phyloP scores from a whole-genome alignment of 768 basidiomycete species.

The Mycena venus region DNA sequence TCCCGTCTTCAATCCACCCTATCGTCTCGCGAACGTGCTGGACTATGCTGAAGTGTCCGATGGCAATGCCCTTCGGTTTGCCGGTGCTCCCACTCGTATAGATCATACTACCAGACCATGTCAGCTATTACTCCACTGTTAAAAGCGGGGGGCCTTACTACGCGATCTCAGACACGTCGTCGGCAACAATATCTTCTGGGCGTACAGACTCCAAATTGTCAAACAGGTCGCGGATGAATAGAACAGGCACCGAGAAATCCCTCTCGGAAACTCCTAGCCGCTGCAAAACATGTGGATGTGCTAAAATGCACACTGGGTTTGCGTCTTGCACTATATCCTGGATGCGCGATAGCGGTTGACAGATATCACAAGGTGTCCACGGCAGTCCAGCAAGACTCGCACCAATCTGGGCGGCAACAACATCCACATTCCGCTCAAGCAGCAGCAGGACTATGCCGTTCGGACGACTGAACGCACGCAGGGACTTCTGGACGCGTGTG shows the following conservation, averaged over 20 bases:
- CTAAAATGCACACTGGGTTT: background rate
- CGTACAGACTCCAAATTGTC: background rate
- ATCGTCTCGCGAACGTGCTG: background rate
- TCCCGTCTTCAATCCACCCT: background rate
- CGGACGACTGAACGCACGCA: background rate
- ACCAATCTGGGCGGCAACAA: background rate
- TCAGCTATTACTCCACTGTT: background rate
- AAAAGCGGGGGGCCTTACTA: background rate
- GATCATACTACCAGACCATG: background rate
- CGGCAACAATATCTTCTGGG: background rate
- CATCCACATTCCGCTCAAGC: background rate
- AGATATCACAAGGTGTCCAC: background rate
- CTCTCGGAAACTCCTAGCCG: background rate
- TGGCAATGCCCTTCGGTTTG: conserved; percentile 38
- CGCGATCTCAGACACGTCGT: background rate
- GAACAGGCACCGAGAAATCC: background rate
- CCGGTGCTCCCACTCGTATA: conserved; percentile 40
- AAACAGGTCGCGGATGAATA: background rate
- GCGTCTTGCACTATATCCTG: background rate
- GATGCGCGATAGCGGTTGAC: background rate
- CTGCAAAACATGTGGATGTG: background rate
- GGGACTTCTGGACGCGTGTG: background rate
- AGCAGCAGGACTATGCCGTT: background rate
- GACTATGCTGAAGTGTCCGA: conserved; percentile 16
- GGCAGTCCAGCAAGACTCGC: background rate